These are phyloP conservation scores for Dactylellina parvicollis DNA, from an alignment of 2,329 filamentous ascomycete genomes.

Conservation along the genomic window DNA sequence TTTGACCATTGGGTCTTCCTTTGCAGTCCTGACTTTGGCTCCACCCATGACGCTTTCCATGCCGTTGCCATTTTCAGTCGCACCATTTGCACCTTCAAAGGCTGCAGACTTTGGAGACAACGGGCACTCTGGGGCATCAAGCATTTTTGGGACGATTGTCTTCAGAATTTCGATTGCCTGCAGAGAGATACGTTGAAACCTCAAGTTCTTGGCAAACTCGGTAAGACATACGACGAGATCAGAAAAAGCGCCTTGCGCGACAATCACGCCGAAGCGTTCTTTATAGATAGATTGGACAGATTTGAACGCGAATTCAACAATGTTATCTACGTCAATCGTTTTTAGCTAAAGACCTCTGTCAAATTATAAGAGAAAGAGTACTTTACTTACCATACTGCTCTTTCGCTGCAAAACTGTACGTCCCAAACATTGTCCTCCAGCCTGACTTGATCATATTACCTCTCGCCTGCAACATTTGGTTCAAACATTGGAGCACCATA, in stretches of 20 bases:
- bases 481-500: constrained; percentile 92
- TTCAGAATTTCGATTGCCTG: constrained; percentile 96
- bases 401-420: constrained; percentile 92
- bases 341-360: background rate
- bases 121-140: constrained; percentile 93
- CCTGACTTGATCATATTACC: constrained; percentile 97
- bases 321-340: constrained; percentile 72
- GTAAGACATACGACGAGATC: constrained; percentile 96
- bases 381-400: constrained; percentile 78
- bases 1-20: constrained; percentile 83
- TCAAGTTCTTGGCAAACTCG: constrained; percentile 98
- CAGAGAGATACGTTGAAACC: constrained; percentile 97
- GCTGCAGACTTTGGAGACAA: constrained; percentile 74
- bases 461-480: constrained; percentile 98
- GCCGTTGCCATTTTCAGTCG: constrained; percentile 52
- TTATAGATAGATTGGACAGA: constrained; percentile 97
- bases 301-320: constrained; percentile 96
- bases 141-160: constrained; percentile 91
- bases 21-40: constrained; percentile 65
- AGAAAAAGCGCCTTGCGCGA: constrained; percentile 94
- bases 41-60: constrained; percentile 27
- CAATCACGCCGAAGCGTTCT: constrained; percentile 92
- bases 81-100: constrained; percentile 63
- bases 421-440: constrained; percentile 99
- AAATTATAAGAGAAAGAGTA: background rate